phyloP scores from a whole-genome alignment of 306 rosid species.

The Adenanthera pavonina region DNA sequence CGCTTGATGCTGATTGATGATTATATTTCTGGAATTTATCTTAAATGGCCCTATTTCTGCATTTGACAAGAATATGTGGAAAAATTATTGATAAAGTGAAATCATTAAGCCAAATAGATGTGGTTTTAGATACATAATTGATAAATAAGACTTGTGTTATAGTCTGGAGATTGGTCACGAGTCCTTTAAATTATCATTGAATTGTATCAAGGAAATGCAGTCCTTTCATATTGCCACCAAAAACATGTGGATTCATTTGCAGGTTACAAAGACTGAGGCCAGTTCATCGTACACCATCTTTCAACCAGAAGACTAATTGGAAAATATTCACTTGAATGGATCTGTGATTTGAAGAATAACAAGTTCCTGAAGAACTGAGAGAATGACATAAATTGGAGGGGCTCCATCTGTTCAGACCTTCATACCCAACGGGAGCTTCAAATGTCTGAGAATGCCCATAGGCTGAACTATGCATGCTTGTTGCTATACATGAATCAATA shows the following conservation, averaged over 20 bases:
- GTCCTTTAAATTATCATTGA: slow-evolving; percentile 9
- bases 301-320: not conserved
- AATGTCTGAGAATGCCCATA: not conserved
- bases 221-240: not conserved
- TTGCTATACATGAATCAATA: not conserved
- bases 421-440: not conserved
- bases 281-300: slow-evolving; percentile 18
- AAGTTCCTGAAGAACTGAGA: not conserved
- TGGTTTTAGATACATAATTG: not conserved
- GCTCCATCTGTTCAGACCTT: not conserved
- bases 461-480: slow-evolving; percentile 6
- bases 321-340: not conserved
- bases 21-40: not conserved
- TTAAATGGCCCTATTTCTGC: not conserved
- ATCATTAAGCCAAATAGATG: not conserved
- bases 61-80: not conserved
- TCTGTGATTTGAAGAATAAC: not conserved
- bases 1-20: not conserved
- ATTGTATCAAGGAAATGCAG: slow-evolving; percentile 26
- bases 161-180: slow-evolving; percentile 25
- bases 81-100: not conserved
- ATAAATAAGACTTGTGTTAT: not conserved
- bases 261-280: slow-evolving; percentile 10
- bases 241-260: not conserved
- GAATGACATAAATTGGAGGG: not conserved